phyloP scores from a whole-genome alignment of 257 asterid species.

The Nicotiana paniculata region DNA sequence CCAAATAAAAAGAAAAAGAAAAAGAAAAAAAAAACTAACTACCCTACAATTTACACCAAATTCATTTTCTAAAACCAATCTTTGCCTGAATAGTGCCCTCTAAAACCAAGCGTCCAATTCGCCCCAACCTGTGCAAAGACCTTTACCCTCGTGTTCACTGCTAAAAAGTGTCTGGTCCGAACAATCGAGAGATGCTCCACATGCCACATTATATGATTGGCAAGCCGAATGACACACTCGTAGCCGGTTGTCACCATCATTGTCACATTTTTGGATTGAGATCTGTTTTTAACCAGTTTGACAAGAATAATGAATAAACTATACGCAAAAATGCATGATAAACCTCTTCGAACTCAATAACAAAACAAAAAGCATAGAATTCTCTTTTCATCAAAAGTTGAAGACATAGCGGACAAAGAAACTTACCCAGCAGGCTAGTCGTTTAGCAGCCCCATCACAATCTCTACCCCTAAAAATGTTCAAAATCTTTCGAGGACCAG shows the following conservation, averaged over 20 bases:
- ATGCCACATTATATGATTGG: slow-evolving; percentile 82
- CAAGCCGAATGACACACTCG: slow-evolving; percentile 98
- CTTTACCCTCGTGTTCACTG: slow-evolving; percentile 81
- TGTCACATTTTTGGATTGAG: slow-evolving; percentile 90
- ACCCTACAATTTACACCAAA: slow-evolving; percentile 62
- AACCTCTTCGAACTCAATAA: not conserved
- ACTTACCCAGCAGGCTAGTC: slow-evolving; percentile 99
- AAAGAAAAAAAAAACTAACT: slow-evolving; percentile 9
- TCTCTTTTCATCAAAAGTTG: too few species aligned
- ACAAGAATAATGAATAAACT: not conserved
- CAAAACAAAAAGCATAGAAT: too few species aligned
- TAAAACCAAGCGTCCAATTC: slow-evolving; percentile 76
- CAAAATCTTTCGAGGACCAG: slow-evolving; percentile 86
- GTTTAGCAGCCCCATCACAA: slow-evolving; percentile 94
- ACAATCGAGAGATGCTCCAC: slow-evolving; percentile 98
- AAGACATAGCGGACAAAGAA: not conserved
- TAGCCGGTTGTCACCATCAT: slow-evolving; percentile 82
- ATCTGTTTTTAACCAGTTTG: slow-evolving; percentile 40
- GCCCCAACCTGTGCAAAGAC: slow-evolving; percentile 98
- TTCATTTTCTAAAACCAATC: slow-evolving; percentile 7
- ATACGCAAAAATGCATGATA: not conserved
- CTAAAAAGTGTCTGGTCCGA: slow-evolving; percentile 92
- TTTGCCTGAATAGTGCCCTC: not conserved
- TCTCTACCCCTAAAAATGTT: slow-evolving; percentile 83
- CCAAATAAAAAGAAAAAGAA: not conserved